Evolutionary conservation across 2,329 filamentous ascomycete genomes (phyloP).

Genomic region (Geosmithia morbida): DNA sequence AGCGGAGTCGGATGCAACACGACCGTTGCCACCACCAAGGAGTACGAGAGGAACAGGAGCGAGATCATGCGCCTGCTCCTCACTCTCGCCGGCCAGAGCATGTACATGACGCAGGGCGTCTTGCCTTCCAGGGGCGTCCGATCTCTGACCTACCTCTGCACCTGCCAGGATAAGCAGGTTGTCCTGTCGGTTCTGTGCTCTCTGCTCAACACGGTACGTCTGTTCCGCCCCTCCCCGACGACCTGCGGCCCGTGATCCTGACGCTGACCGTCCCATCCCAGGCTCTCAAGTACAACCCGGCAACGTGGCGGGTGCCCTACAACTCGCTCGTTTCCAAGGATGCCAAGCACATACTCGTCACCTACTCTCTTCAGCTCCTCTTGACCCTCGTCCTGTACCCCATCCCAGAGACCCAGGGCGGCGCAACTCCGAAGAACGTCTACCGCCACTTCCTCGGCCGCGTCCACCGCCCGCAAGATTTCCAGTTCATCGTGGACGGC

Average conservation of each 20-base stretch:
- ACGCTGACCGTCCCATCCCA: constrained; percentile 27
- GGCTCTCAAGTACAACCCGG: constrained; percentile 92
- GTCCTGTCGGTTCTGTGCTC: constrained; percentile 87
- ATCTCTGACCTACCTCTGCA: constrained; percentile 78
- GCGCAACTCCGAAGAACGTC: constrained; percentile 65
- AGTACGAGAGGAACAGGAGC: constrained; percentile 83
- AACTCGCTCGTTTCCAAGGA: constrained; percentile 88
- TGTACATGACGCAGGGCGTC: constrained; percentile 74
- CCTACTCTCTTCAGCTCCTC: constrained; percentile 84
- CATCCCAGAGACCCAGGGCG: constrained; percentile 60
- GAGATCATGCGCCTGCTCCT: constrained; percentile 80
- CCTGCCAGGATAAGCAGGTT: constrained; percentile 78
- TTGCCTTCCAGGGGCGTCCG: constrained; percentile 73
- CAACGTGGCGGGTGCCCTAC: constrained; percentile 86
- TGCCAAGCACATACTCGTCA: constrained; percentile 77
- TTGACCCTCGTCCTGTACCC: constrained; percentile 75
- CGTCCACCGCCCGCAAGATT: constrained; percentile 85
- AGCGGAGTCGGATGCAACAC: constrained; percentile 94
- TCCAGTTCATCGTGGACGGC: constrained; percentile 91
- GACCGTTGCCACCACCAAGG: constrained; percentile 73
- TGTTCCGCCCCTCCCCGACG: neutral
- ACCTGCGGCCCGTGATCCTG: neutral
- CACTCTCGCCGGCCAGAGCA: constrained; percentile 75
- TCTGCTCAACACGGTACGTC: constrained; percentile 72
- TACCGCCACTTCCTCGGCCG: constrained; percentile 87